Evolutionary conservation across 1,284 basidiomycete species (phyloP), one percentile per base, ranked within the genome.

Genomic region (Xerocomus nothofagi): DNA sequence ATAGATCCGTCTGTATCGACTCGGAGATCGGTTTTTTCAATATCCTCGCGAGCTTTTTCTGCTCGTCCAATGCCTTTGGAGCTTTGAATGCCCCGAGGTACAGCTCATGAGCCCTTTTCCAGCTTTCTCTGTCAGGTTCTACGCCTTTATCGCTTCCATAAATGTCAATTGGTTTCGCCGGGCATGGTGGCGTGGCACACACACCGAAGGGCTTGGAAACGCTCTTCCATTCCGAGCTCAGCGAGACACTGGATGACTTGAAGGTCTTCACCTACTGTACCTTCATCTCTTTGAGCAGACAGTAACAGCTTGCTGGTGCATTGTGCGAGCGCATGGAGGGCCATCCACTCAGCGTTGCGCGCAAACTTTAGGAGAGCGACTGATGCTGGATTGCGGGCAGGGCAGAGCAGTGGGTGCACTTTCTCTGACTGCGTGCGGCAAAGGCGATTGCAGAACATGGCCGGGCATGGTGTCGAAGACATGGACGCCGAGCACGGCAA

Each of bases 401-500:
- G 75, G 59, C 92, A 95, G 9, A 95, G 73, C 2, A 94, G 71
- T 0, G 84, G 79, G 55, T 93, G 91, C 8, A 79, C 79, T 47
- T 76, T 77, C 0, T 75, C 76, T 5, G 81, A 78, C 17, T 84
- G 79, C 7, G 77, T 66, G 14, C 81, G 76, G 63, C 92, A 94
- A 1, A 90, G 76, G 4, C 87, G 79, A 55, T 82, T 89, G 71
- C 92, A 94, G 72, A 92, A 95, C 33, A 81, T 73, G 8, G 82
- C 79, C 12, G 78, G 73, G 58, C 88, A 90, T 20, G 69, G 63
- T 12, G 70, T 57, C 2, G 71, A 57, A 0, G 73, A 68, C 1
- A 71, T 60, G 2, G 74, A 71, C 18, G 77, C 72, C 3, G 75
- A 62, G 50, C 86, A 88, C 2, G 74, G 63, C 7, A 79, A 67